phyloP scores from a whole-genome alignment of 768 basidiomycete genomes.

The Russula olivacea region DNA sequence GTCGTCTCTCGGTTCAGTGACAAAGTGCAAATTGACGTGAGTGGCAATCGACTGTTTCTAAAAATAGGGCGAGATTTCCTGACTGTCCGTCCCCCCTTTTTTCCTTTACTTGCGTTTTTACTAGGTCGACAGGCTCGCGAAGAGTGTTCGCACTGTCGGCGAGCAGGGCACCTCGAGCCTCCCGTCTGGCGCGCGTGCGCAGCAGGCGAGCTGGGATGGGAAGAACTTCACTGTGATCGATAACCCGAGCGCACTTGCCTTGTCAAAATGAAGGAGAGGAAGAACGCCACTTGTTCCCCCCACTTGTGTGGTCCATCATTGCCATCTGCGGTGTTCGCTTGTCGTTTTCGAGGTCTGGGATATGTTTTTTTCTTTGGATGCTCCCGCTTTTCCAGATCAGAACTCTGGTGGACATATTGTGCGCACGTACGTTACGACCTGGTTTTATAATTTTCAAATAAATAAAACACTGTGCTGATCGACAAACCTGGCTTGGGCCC shows the following conservation, averaged over 20 bases:
- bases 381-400: not conserved
- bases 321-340: not conserved
- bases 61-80: not conserved
- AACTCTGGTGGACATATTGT: not conserved
- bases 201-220: constrained; percentile 36
- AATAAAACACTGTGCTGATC: not conserved
- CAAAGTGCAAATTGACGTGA: constrained; percentile 9
- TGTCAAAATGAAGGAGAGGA: constrained; percentile 9
- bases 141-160: constrained; percentile 50
- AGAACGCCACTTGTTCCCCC: not conserved
- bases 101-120: not conserved
- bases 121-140: constrained; percentile 50
- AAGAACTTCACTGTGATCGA: constrained; percentile 48
- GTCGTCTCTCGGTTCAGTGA: not conserved
- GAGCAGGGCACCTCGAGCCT: constrained; percentile 47
- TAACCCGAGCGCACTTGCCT: constrained; percentile 32
- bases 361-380: not conserved
- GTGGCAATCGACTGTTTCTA: not conserved
- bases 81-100: not conserved
- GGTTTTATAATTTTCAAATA: not conserved
- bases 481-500: not conserved
- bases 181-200: constrained; percentile 40
- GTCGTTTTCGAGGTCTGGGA: not conserved
- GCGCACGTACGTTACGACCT: not conserved
- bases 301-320: not conserved